Percentiles rank a stretch among this genome's conserved stretches.
Evolutionary conservation across 2,329 filamentous ascomycete genomes (phyloP).

Genomic region (Scedosporium boydii): DNA sequence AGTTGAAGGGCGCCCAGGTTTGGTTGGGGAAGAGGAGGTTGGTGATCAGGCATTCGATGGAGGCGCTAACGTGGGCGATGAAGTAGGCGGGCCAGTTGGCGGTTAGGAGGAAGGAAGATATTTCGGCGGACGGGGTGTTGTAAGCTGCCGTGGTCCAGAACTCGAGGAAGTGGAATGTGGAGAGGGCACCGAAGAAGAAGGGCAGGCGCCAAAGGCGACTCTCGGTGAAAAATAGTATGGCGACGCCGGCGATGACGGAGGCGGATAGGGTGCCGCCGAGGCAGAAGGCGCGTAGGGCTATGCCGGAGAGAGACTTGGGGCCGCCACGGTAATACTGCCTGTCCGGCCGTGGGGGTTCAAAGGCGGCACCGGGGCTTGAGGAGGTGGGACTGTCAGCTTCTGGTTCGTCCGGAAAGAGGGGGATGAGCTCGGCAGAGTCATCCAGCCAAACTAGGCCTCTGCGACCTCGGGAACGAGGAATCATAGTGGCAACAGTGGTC

Average conservation of each 20-base stretch:
- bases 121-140: constrained; percentile 64
- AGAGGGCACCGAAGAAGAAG: constrained; percentile 60
- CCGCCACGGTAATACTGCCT: constrained; percentile 33
- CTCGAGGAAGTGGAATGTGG: constrained; percentile 90
- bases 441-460: background rate
- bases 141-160: constrained; percentile 82
- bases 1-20: constrained; percentile 21
- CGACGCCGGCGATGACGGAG: constrained; percentile 18
- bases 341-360: background rate
- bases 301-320: constrained; percentile 48
- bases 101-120: constrained; percentile 72
- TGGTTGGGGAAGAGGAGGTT: constrained; percentile 42
- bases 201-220: constrained; percentile 51
- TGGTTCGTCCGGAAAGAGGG: background rate
- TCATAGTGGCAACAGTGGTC: no score
- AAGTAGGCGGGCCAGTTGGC: constrained; percentile 80
- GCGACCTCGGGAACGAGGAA: no score
- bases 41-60: constrained; percentile 61
- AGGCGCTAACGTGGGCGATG: constrained; percentile 67
- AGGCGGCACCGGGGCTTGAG: background rate
- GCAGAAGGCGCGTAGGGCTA: constrained; percentile 47
- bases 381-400: background rate
- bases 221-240: constrained; percentile 24
- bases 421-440: background rate
- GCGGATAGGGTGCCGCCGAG: constrained; percentile 37